Evolutionary conservation across 805 yeast species (phyloP).

Genomic region (Candida ponderosae): DNA sequence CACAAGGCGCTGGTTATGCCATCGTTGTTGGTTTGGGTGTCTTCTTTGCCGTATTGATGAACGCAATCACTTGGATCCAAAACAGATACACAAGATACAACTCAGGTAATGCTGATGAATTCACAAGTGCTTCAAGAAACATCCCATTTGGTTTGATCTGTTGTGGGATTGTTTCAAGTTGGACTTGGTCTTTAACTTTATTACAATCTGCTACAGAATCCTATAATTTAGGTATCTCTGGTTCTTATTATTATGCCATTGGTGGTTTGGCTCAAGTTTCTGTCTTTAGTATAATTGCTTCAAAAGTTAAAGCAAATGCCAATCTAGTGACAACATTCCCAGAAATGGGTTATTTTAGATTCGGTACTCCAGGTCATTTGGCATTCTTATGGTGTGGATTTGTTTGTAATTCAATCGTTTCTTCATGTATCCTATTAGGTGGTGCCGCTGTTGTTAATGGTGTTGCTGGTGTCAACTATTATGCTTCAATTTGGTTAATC

Average conservation of each 20-base stretch:
- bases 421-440: slow-evolving; percentile 34
- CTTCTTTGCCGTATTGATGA: slow-evolving; percentile 46
- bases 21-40: slow-evolving; percentile 85
- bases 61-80: slow-evolving; percentile 27
- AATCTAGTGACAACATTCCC: slow-evolving; percentile 31
- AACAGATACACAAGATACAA: slow-evolving; percentile 24
- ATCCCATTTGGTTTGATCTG: slow-evolving; percentile 35
- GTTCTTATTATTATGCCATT: slow-evolving; percentile 21
- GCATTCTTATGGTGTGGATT: slow-evolving; percentile 30
- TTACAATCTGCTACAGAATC: slow-evolving; percentile 23
- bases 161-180: slow-evolving; percentile 35
- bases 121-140: slow-evolving; percentile 36
- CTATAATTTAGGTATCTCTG: slow-evolving; percentile 24
- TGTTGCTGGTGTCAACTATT: slow-evolving; percentile 35
- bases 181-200: slow-evolving; percentile 28
- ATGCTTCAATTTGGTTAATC: slow-evolving; percentile 38
- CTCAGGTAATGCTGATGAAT: slow-evolving; percentile 27
- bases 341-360: slow-evolving; percentile 32
- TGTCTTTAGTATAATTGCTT: slow-evolving; percentile 27
- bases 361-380: slow-evolving; percentile 32
- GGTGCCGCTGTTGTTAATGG: slow-evolving; percentile 35
- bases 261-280: slow-evolving; percentile 23
- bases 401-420: slow-evolving; percentile 31
- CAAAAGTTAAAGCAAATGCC: slow-evolving; percentile 28
- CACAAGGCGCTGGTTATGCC: slow-evolving; percentile 83